Evolutionary conservation across 306 rosid species (phyloP).

Genomic region (Abrus pulchellus): DNA sequence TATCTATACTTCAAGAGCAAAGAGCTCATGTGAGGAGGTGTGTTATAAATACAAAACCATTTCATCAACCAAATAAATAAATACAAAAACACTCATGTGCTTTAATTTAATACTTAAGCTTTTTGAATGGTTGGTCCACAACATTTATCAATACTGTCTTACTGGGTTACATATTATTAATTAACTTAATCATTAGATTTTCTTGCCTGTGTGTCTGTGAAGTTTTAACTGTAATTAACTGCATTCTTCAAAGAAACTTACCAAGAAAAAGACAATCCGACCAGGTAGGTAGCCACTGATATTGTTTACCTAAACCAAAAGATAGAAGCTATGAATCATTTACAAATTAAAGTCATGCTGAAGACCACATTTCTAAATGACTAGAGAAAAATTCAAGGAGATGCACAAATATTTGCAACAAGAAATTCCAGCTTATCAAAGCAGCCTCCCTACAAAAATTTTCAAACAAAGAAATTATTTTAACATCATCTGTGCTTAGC

Average conservation of each 20-base stretch:
- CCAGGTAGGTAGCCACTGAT: conserved; percentile 99
- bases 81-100: not conserved
- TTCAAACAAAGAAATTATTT: conserved; percentile 26
- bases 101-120: not conserved
- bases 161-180: not conserved
- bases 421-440: conserved; percentile 4
- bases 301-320: conserved; percentile 82
- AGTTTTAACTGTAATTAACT: conserved; percentile 30
- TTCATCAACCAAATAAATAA: not conserved
- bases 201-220: not conserved
- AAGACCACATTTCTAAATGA: conserved; percentile 25
- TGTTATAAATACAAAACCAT: not conserved
- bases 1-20: not conserved
- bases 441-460: not conserved
- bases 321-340: conserved; percentile 36
- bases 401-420: conserved; percentile 39
- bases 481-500: not conserved
- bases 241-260: conserved; percentile 57
- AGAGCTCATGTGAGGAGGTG: not conserved
- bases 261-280: conserved; percentile 95
- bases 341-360: conserved; percentile 39
- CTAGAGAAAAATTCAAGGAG: conserved; percentile 15
- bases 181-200: conserved; percentile 24
- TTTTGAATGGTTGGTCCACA: not conserved
- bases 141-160: conserved; percentile 10